A percentile compares a stretch with the other conserved stretches of the same genome.
These are phyloP conservation scores for Suillus subluteus DNA, from an alignment of 768 basidiomycete genomes.

Conservation along the genomic window DNA sequence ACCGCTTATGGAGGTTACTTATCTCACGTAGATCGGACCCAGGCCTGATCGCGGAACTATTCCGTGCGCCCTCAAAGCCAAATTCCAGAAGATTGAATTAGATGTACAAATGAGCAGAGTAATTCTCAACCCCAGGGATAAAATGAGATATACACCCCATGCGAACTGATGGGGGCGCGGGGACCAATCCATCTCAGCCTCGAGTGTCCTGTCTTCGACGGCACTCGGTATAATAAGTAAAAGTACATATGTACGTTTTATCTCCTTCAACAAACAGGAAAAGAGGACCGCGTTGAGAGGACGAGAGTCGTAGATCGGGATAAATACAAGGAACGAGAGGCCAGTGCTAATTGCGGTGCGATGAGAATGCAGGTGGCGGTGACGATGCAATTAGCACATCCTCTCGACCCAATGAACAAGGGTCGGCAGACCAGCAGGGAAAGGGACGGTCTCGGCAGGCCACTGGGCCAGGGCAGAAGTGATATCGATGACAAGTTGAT, in stretches of 20 bases:
- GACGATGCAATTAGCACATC: constrained; percentile 9
- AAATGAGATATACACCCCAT: constrained; percentile 3
- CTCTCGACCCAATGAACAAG: constrained; percentile 16
- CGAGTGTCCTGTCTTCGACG: constrained; percentile 5
- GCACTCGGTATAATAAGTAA: constrained; percentile 6
- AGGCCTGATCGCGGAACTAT: not conserved
- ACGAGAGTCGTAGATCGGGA: constrained; percentile 5
- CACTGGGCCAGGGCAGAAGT: constrained; percentile 13
- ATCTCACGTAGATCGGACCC: not conserved
- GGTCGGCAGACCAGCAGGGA: constrained; percentile 21
- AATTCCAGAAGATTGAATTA: constrained; percentile 4
- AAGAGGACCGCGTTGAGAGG: not conserved
- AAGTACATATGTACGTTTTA: constrained; percentile 12
- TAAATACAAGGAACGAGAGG: constrained; percentile 6
- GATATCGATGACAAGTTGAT: constrained; percentile 26
- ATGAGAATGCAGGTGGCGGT: constrained; percentile 7
- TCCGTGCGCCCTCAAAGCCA: not conserved
- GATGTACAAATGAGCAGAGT: constrained; percentile 7
- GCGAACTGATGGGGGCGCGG: not conserved
- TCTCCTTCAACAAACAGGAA: constrained; percentile 6
- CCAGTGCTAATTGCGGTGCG: constrained; percentile 1
- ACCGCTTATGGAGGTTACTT: not conserved
- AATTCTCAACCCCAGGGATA: constrained; percentile 5
- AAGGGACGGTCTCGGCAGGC: constrained; percentile 24
- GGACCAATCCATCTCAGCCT: not conserved